Evolutionary conservation across 352 stramenopile genomes (phyloP), one percentile per base, ranked within the genome.

Genomic region (Globisporangium spiculum): DNA sequence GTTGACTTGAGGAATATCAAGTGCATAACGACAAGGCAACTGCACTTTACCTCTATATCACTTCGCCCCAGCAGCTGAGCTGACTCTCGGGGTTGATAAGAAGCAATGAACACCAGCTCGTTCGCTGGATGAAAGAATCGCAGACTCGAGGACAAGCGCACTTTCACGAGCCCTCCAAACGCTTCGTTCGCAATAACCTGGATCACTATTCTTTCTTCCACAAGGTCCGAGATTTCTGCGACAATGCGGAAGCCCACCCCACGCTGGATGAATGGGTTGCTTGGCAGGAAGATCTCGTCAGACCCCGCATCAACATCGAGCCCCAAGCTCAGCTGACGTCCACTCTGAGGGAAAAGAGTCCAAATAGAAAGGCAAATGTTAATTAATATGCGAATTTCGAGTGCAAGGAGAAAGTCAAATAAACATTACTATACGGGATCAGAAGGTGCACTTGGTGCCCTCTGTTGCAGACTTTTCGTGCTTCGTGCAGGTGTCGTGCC

Each of bases 341-440:
- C 69, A 67, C 62, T 72, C 74, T 80, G 36, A 10, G 46, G 26
- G 16, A 36, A 30, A 32, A n/a, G 38, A 53, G 16, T 27, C 41
- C 24, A 27, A 44, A 8, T 4, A 62, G 3, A 41, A 8, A 69
- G 48, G 38, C 57, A 24, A 67, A 24, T 16, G 26, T 59, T 32
- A 59, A 27, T 59, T 38, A 18, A n/a, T 59, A 16, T 5, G 7
- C n/a, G 52, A 59, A 41, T 16, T 34, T 66, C 62, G 8, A 18
- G 26, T 20, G 26, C 16, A 20, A 26, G 44, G 22, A 56, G 32
- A 7, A 55, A 53, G 16, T 46, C 18, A 38, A 54, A 55, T 24
- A 18, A 64, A 38, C 63, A 69, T 80, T 77, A 80, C 71, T 80
- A 69, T 74, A 80, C 74, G 67, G 65, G 36, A 68, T 71, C 20